Percentiles rank a stretch among this genome's conserved stretches.
Conservation (phyloP, 106 monocot species). For the Apostasia shenzhenica region DNA sequence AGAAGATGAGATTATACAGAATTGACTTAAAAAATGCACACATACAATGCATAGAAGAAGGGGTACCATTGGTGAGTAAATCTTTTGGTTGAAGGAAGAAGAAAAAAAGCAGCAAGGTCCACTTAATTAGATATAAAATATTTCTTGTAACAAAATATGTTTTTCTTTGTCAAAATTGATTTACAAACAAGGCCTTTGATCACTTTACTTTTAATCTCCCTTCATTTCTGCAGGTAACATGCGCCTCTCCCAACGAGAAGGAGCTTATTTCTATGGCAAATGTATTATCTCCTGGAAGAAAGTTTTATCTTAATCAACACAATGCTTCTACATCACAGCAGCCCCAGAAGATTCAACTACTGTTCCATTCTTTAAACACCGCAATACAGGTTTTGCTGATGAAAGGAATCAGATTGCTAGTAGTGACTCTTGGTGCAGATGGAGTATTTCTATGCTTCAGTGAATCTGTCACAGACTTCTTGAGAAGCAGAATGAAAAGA, state of each 20-base stretch:
- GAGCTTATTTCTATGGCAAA: constrained; percentile 85
- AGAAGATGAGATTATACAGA: no score
- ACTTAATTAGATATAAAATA: no score
- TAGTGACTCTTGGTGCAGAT: constrained; percentile 64
- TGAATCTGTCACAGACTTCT: constrained; percentile 14
- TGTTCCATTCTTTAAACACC: constrained; percentile 42
- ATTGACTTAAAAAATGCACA: no score
- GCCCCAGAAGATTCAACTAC: constrained; percentile 22
- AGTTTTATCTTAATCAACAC: constrained; percentile 6
- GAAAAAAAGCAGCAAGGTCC: no score
- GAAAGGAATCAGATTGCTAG: constrained; percentile 56
- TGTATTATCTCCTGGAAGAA: constrained; percentile 27
- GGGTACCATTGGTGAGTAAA: no score
- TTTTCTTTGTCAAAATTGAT: no score
- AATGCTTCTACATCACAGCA: constrained; percentile 5
- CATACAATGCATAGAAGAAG: no score
- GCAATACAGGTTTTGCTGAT: constrained; percentile 49
- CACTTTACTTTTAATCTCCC: no score
- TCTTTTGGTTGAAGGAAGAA: no score
- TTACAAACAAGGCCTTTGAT: no score
- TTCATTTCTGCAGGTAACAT: constrained; percentile 50
- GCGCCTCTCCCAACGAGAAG: constrained; percentile 63
- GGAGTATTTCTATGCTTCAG: constrained; percentile 60
- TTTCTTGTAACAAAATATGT: no score
- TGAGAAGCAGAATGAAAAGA: constrained; percentile 13